Conservation (phyloP, 73 alveolate genomes). For the Paramecium octaurelia region DNA sequence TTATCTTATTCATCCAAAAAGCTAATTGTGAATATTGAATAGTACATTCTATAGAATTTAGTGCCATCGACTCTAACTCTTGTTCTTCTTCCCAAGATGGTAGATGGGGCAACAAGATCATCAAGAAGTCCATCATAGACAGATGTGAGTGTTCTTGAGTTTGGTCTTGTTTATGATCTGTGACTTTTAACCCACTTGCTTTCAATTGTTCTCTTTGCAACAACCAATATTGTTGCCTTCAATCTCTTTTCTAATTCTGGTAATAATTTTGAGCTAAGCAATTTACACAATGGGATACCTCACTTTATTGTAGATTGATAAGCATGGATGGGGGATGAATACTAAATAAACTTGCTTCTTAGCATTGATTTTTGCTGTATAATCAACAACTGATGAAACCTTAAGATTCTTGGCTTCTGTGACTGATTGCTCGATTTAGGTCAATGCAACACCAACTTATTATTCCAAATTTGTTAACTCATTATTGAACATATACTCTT, state of each 20-base stretch:
- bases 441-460: slow-evolving; percentile 48
- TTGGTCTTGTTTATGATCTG: slow-evolving; percentile 57
- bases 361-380: slow-evolving; percentile 8
- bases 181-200: slow-evolving; percentile 60
- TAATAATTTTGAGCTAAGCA: slow-evolving; percentile 43
- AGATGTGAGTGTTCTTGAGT: slow-evolving; percentile 58
- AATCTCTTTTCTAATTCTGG: slow-evolving; percentile 60
- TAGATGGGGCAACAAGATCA: slow-evolving; percentile 56
- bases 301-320: background rate
- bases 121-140: slow-evolving; percentile 65
- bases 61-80: slow-evolving; percentile 65
- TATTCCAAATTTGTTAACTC: slow-evolving; percentile 26
- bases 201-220: slow-evolving; percentile 58
- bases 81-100: slow-evolving; percentile 57
- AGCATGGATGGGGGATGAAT: slow-evolving; percentile 38
- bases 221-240: slow-evolving; percentile 55
- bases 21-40: background rate
- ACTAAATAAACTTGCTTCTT: slow-evolving; percentile 25
- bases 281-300: slow-evolving; percentile 5
- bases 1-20: slow-evolving; percentile 21
- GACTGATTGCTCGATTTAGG: background rate
- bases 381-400: slow-evolving; percentile 36
- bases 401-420: slow-evolving; percentile 8
- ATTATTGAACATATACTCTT: background rate
- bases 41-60: slow-evolving; percentile 40